Evolutionary conservation across 768 basidiomycete species (phyloP).

Genomic region (Amanita brunnescens): DNA sequence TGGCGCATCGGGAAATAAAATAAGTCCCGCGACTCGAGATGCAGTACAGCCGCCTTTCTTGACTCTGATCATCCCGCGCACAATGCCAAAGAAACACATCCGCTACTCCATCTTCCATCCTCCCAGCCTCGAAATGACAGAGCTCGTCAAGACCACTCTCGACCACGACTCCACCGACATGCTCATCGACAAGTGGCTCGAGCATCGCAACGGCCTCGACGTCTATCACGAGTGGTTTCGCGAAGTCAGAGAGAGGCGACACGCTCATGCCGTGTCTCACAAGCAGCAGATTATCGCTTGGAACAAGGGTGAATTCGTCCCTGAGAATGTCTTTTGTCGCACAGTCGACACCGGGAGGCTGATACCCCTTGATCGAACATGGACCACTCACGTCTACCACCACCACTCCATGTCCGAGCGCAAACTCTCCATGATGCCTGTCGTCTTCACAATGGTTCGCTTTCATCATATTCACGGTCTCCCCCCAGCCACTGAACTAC

Average conservation of each 20-base stretch:
- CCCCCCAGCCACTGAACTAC: conserved; percentile 4
- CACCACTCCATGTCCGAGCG: conserved; percentile 69
- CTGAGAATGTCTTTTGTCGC: conserved; percentile 73
- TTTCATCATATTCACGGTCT: conserved; percentile 4
- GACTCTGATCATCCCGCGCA: neutral
- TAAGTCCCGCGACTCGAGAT: neutral
- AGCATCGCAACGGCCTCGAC: conserved; percentile 57
- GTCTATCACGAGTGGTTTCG: conserved; percentile 73
- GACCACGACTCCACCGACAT: conserved; percentile 70
- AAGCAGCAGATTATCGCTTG: conserved; percentile 45
- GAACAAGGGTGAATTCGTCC: conserved; percentile 69
- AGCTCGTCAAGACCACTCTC: conserved; percentile 71
- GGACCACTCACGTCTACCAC: conserved; percentile 77
- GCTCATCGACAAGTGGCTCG: conserved; percentile 80
- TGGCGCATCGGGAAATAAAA: conserved; percentile 3
- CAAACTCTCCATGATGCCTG: conserved; percentile 69
- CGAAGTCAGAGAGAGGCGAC: conserved; percentile 57
- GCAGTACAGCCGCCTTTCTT: neutral
- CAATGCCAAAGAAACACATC: conserved; percentile 35
- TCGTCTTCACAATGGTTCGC: conserved; percentile 72
- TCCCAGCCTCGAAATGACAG: conserved; percentile 63
- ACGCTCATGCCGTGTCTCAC: conserved; percentile 33
- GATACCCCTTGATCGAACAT: conserved; percentile 73
- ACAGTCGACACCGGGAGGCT: conserved; percentile 72
- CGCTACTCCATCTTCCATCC: conserved; percentile 59